These are phyloP conservation scores for Piromyces sp. DNA, from an alignment of 192 early-diverging fungal genomes.

Conservation along the genomic window DNA sequence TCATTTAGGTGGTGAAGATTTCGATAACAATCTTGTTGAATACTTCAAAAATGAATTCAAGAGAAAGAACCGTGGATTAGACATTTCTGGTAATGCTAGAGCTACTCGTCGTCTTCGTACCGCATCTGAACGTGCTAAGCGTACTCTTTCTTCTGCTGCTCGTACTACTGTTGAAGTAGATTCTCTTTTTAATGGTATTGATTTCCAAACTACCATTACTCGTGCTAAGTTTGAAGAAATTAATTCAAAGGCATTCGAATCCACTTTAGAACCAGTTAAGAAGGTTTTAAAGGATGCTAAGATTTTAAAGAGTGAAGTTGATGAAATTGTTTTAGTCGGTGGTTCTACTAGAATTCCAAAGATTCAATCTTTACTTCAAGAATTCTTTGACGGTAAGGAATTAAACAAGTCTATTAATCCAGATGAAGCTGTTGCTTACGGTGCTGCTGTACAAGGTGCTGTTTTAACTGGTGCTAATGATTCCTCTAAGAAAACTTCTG, in stretches of 20 bases:
- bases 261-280: slow-evolving; percentile 51
- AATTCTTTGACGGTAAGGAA: slow-evolving; percentile 66
- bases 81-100: slow-evolving; percentile 50
- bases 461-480: slow-evolving; percentile 31
- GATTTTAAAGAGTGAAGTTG: slow-evolving; percentile 52
- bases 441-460: slow-evolving; percentile 77
- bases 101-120: slow-evolving; percentile 59
- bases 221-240: slow-evolving; percentile 69
- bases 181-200: slow-evolving; percentile 58
- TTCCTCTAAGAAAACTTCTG: slow-evolving; percentile 37
- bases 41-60: slow-evolving; percentile 28
- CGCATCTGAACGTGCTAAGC: slow-evolving; percentile 59
- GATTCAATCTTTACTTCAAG: slow-evolving; percentile 12
- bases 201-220: slow-evolving; percentile 56
- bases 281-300: slow-evolving; percentile 62
- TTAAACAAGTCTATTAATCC: slow-evolving; percentile 82
- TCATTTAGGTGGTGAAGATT: slow-evolving; percentile 70
- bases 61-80: slow-evolving; percentile 55
- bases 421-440: slow-evolving; percentile 87
- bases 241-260: slow-evolving; percentile 40
- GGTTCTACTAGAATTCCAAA: neutral
- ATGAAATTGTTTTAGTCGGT: slow-evolving; percentile 64
- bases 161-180: slow-evolving; percentile 53
- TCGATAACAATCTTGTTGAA: slow-evolving; percentile 43
- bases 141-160: slow-evolving; percentile 52